Evolutionary conservation across 2,329 filamentous ascomycete species (phyloP).

Genomic region (Aspergillus sp.): DNA sequence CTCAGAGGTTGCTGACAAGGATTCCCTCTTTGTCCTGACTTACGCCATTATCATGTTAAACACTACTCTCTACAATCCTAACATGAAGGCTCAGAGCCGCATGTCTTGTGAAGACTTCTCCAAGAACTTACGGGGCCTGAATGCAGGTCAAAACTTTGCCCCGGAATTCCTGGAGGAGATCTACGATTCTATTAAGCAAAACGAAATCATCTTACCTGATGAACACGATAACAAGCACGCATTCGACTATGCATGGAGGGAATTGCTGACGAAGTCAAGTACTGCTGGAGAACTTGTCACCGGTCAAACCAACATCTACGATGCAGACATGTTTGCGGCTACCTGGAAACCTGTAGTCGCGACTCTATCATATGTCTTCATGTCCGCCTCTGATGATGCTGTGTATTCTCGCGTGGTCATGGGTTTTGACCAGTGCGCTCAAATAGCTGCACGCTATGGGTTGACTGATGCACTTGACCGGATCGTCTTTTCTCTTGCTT

Average conservation of each 20-base stretch:
- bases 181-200: conserved; percentile 84
- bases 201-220: conserved; percentile 95
- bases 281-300: conserved; percentile 71
- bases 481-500: conserved; percentile 84
- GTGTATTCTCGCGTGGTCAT: conserved; percentile 92
- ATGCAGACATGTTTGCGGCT: conserved; percentile 94
- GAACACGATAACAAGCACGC: conserved; percentile 96
- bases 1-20: conserved; percentile 76
- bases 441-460: conserved; percentile 82
- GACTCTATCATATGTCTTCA: conserved; percentile 95
- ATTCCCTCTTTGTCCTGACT: conserved; percentile 84
- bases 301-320: conserved; percentile 90
- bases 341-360: conserved; percentile 96
- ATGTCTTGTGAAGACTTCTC: conserved; percentile 85
- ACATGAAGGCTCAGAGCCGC: conserved; percentile 70
- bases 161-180: conserved; percentile 81
- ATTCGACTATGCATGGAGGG: conserved; percentile 97
- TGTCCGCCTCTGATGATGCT: conserved; percentile 95
- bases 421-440: conserved; percentile 93
- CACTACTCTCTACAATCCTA: conserved; percentile 94
- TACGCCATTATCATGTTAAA: conserved; percentile 99
- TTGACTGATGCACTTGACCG: conserved; percentile 87
- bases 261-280: conserved; percentile 81
- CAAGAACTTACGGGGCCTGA: conserved; percentile 86
- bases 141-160: conserved; percentile 80